Evolutionary conservation across 441 rosid species (phyloP), one percentile per base, ranked within the genome.

Genomic region (Brassica hybrid): DNA sequence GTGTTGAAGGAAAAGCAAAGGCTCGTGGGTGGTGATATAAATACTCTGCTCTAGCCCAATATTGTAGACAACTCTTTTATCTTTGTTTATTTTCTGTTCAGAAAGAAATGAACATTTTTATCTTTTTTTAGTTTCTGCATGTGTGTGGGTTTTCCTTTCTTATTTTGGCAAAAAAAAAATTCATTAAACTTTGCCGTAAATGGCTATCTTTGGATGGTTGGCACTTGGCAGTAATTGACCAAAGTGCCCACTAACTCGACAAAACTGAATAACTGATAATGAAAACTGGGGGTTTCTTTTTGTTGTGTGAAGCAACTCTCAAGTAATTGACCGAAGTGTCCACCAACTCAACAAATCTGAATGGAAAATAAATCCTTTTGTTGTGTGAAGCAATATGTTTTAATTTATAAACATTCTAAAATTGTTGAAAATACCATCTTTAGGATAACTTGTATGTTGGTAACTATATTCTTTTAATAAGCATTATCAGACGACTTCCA

Each of bases 21-120:
- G 74, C 88, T 88, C 86, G 82, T 85, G 85, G 88, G 88, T 79
- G 86, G 87, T 79, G 86, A 66, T 86, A 91, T 92, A 94, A 92
- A 94, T 89, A 88, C 85, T 86, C 85, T 75, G 89, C 77, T 84
- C 79, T 69, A n/a, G 17, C 67, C 10, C 75, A 18, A 56, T 6
- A 54, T 76, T 71, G 34, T 16, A 27, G 27, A 56, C 66, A 45
- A 54, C 17, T 74, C 65, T 36, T 21, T 32, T 38, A 3, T 18
- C 57, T 38, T 3, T 18, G 2, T 67, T 7, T 43, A 30, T 64
- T 57, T n/a, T 27, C 5, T 45, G 11, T 10, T 8, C 38, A 1
- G 48, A 3, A 27, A 17, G 13, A 38, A 71, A 71, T 85, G 74
- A 79, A 65, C n/a, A 7, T 62, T 7, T 7, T 7, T 6, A 25